These are phyloP conservation scores for Bretschneidera sinensis DNA, from an alignment of 345 rosid species.

Conservation along the genomic window DNA sequence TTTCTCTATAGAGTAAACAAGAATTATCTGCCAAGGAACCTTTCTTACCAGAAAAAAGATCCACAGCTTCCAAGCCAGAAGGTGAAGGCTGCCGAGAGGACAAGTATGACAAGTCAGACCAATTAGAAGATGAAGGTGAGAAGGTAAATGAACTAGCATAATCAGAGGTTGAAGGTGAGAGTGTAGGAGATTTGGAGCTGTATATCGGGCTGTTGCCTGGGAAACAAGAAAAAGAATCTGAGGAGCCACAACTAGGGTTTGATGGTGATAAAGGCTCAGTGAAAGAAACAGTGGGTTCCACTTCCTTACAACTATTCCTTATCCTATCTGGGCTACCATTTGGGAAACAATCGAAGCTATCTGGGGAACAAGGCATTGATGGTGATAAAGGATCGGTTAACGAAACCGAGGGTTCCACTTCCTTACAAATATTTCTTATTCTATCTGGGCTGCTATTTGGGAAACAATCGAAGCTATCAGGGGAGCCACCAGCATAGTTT, in stretches of 20 bases:
- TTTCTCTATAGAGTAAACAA: slow-evolving; percentile 22
- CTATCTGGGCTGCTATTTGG: slow-evolving; percentile 24
- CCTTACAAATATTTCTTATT: slow-evolving; percentile 22
- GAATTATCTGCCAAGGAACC: slow-evolving; percentile 23
- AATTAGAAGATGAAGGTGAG: slow-evolving; percentile 67
- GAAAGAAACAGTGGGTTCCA: slow-evolving; percentile 13
- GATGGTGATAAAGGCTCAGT: slow-evolving; percentile 25
- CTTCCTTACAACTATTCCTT: slow-evolving; percentile 23
- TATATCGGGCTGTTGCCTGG: slow-evolving; percentile 36
- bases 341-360: slow-evolving; percentile 34
- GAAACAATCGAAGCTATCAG: slow-evolving; percentile 39
- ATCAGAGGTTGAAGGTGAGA: slow-evolving; percentile 67
- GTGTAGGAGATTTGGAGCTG: slow-evolving; percentile 51
- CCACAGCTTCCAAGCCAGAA: slow-evolving; percentile 38
- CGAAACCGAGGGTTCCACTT: slow-evolving; percentile 17
- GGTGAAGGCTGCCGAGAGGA: slow-evolving; percentile 69
- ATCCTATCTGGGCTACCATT: slow-evolving; percentile 24
- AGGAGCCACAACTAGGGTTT: slow-evolving; percentile 32
- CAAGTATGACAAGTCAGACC: slow-evolving; percentile 57
- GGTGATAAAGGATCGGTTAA: slow-evolving; percentile 24
- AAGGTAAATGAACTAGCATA: slow-evolving; percentile 60
- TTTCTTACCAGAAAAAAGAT: slow-evolving; percentile 23
- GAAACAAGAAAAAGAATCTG: slow-evolving; percentile 39
- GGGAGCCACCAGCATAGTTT: slow-evolving; percentile 49
- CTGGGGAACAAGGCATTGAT: slow-evolving; percentile 40